These are phyloP conservation scores for Debaryomyces castellii DNA, from an alignment of 805 yeast species.

Conservation along the genomic window DNA sequence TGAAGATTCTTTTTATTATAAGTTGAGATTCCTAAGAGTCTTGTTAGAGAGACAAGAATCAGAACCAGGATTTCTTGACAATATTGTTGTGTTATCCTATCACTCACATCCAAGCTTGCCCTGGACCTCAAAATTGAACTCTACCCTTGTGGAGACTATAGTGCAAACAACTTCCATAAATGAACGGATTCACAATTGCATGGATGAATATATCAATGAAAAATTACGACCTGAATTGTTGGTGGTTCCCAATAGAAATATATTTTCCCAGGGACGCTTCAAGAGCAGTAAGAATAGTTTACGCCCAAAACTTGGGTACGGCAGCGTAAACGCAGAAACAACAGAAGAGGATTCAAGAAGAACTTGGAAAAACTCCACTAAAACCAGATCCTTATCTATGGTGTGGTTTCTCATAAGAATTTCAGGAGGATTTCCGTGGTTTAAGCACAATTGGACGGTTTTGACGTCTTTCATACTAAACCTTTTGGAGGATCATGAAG, in stretches of 20 bases:
- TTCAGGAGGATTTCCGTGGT: constrained; percentile 6
- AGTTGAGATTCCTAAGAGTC: constrained; percentile 5
- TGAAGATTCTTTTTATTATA: constrained; percentile 3
- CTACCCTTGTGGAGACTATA: constrained; percentile 7
- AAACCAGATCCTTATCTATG: constrained; percentile 25
- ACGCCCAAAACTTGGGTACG: constrained; percentile 20
- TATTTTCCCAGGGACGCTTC: background rate
- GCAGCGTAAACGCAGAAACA: constrained; percentile 14
- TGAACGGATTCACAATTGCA: background rate
- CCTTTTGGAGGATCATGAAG: constrained; percentile 33
- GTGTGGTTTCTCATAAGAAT: constrained; percentile 20
- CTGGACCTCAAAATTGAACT: constrained; percentile 20
- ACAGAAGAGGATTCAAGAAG: constrained; percentile 22
- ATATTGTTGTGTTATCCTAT: constrained; percentile 9
- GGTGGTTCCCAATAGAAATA: background rate
- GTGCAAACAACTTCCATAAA: background rate
- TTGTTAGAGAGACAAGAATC: constrained; percentile 1
- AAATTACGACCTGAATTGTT: constrained; percentile 2
- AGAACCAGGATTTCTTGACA: background rate
- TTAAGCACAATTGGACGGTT: constrained; percentile 19
- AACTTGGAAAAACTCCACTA: constrained; percentile 25
- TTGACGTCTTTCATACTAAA: constrained; percentile 33
- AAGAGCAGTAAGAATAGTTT: constrained; percentile 8
- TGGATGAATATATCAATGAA: background rate
- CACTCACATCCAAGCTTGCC: constrained; percentile 30